phyloP scores from a whole-genome alignment of 225 moss, liverwort and hornwort genomes.

The Pseudisothecium myosuroides region DNA sequence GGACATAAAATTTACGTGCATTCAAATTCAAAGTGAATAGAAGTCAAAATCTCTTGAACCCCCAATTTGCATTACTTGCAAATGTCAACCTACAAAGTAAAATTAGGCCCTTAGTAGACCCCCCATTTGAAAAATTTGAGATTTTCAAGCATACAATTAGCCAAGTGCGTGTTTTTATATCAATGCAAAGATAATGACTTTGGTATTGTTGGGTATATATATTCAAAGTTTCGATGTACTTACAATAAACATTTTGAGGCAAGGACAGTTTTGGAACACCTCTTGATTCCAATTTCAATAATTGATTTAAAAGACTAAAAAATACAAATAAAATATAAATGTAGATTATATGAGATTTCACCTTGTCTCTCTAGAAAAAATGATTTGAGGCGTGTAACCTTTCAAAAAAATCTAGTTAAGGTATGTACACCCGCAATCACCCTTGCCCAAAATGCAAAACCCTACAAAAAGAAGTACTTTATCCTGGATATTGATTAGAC shows the following conservation, averaged over 20 bases:
- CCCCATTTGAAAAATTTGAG: not conserved
- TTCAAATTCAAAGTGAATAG: not conserved
- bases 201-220: rapidly evolving
- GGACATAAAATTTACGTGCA: not conserved
- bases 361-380: not conserved
- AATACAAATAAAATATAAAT: not conserved
- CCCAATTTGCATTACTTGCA: not conserved
- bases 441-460: rapidly evolving
- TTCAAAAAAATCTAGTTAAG: not conserved
- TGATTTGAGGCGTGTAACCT: not conserved
- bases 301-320: not conserved
- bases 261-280: rapidly evolving
- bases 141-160: not conserved
- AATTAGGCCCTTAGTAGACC: rapidly evolving
- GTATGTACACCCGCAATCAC: not conserved
- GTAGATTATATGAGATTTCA: not conserved
- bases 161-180: not conserved
- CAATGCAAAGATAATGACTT: not conserved
- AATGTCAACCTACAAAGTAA: not conserved
- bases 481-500: not conserved
- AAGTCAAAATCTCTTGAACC: not conserved
- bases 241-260: not conserved
- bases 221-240: not conserved
- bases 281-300: not conserved
- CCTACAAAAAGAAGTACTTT: not conserved